These are phyloP conservation scores for Stemphylium beticola DNA, from an alignment of 2,329 filamentous ascomycete genomes.

Conservation along the genomic window DNA sequence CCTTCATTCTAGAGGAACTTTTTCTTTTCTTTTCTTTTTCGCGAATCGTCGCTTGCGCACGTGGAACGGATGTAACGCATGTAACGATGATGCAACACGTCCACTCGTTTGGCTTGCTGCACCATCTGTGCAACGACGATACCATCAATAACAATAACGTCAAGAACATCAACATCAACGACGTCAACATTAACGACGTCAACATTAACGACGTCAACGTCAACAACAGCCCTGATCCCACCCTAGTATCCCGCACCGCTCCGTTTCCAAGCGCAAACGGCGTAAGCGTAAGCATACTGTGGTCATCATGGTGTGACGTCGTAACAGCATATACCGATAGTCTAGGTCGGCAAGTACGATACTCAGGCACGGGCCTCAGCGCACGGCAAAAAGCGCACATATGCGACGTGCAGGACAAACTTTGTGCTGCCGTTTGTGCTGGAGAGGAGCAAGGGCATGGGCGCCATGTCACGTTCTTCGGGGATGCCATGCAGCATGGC, in stretches of 20 bases:
- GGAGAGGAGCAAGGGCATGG: background rate
- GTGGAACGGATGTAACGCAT: no score
- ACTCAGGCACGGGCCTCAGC: conserved; percentile 29
- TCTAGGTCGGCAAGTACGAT: conserved; percentile 10
- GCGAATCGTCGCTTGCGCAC: no score
- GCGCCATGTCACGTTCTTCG: conserved; percentile 23
- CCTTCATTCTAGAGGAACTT: no score
- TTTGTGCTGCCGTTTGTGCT: background rate
- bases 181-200: no score
- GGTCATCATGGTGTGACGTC: conserved; percentile 44
- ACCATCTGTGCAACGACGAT: no score
- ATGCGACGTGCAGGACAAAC: background rate
- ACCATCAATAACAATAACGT: no score
- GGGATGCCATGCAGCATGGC: conserved; percentile 27
- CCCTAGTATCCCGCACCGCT: background rate
- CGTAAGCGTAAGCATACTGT: conserved; percentile 29
- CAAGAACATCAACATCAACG: no score
- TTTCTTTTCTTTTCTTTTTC: no score
- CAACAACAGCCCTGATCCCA: background rate
- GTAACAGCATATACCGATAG: conserved; percentile 11
- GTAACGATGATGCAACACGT: no score
- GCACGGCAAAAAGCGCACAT: conserved; percentile 10
- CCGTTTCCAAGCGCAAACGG: background rate
- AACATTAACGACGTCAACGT: no score
- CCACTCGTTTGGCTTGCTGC: no score